phyloP scores from a whole-genome alignment of 2,329 filamentous ascomycete genomes.

The Curvularia hawaiiensis region DNA sequence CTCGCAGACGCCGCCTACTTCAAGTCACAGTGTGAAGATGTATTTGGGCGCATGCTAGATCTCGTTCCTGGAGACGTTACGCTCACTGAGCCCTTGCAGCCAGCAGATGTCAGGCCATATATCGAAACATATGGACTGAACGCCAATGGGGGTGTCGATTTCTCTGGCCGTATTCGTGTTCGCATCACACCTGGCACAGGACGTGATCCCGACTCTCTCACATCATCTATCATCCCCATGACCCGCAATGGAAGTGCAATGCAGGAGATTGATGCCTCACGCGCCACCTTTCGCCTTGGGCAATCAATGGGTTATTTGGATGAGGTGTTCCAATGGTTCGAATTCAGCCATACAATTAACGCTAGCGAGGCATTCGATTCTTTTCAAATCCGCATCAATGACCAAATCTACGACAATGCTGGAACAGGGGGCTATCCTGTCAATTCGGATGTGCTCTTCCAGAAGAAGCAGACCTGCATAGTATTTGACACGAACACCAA shows the following conservation, averaged over 20 bases:
- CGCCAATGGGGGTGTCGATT: conserved; percentile 17
- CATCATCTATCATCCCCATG: conserved; percentile 6
- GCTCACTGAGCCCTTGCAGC: conserved; percentile 25
- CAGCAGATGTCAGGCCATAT: conserved; percentile 25
- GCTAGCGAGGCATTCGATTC: conserved; percentile 6
- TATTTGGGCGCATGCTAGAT: conserved; percentile 28
- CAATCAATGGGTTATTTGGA: conserved; percentile 11
- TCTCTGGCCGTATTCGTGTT: conserved; percentile 26
- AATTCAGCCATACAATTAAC: conserved; percentile 7
- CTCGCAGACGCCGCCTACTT: conserved; percentile 30
- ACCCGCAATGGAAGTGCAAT: conserved; percentile 3
- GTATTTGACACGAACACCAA: neutral
- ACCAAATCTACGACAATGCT: conserved; percentile 13
- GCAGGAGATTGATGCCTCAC: conserved; percentile 2
- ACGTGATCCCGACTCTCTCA: conserved; percentile 6
- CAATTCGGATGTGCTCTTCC: neutral
- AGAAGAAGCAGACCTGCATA: neutral
- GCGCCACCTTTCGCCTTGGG: conserved; percentile 2
- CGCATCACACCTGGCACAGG: conserved; percentile 15
- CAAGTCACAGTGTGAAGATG: conserved; percentile 22
- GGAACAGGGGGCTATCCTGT: conserved; percentile 13
- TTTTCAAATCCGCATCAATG: conserved; percentile 16
- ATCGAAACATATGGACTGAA: conserved; percentile 20
- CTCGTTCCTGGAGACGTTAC: conserved; percentile 28
- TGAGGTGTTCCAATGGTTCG: conserved; percentile 14